Percentiles rank a stretch among this genome's conserved stretches.
Conservation (phyloP, 345 rosid species). For the Angophora floribunda region DNA sequence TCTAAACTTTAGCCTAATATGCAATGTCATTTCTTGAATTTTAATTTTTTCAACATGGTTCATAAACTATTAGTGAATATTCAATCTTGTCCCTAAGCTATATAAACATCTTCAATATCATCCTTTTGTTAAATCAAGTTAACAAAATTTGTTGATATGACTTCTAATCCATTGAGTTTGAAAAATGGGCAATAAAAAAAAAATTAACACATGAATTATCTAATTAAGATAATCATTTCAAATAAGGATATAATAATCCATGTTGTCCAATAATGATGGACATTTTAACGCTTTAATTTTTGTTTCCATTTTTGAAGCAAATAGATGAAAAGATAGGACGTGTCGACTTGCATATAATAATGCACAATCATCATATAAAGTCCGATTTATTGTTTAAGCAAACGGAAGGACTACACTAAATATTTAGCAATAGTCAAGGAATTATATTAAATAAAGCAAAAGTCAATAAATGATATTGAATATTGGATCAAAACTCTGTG, state of each 20-base stretch:
- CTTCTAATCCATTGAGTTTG: background rate
- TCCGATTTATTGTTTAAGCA: background rate
- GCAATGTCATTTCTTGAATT: background rate
- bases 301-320: background rate
- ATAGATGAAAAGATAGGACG: background rate
- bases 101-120: no score
- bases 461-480: accelerated
- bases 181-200: background rate
- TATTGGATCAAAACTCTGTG: accelerated
- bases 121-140: background rate
- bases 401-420: background rate
- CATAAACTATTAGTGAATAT: background rate
- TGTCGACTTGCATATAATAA: background rate
- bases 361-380: background rate
- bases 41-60: no score
- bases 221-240: background rate
- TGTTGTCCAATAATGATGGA: background rate
- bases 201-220: no score
- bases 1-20: no score
- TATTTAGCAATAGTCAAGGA: accelerated
- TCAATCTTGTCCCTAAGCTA: background rate
- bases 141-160: no score
- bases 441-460: background rate
- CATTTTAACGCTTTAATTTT: background rate
- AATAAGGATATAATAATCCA: background rate